Evolutionary conservation across 169 alveolate species (phyloP), one percentile per base, ranked within the genome.

Genomic region (Toxoplasma gondii): DNA sequence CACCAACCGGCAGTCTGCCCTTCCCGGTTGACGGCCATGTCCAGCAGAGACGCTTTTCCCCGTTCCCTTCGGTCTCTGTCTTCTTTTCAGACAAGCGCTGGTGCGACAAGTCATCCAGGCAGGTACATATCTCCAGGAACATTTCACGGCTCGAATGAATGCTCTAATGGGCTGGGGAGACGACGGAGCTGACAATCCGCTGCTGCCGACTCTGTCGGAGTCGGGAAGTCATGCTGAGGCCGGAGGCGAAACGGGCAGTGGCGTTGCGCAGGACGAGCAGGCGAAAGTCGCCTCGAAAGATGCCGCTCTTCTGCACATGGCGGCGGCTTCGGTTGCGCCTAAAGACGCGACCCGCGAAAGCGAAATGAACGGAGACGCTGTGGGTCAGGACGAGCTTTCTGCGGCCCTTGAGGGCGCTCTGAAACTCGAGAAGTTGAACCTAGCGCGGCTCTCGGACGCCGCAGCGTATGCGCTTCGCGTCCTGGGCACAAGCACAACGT

Each of bases 121-220:
- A 0, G 94, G 94, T 0, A 91, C 94, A 0, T 91, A 74, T 36
- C 39, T 91, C 43, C 94, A 91, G 45, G 94, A 91, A 45, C 94
- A 91, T 24, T 91, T 91, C 54, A n/a, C 67, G 0, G n/a, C 67
- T 34, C 38, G 84, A 17, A 38, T 91, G 29, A 74, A 69, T n/a
- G 38, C 83, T 1, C 91, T 49, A 45, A 54, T 91, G 45, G 94
- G 94, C 0, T 78, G 91, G 44, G 17, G 74, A 0, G 69, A 44
- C 12, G 91, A 91, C 74, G 86, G 36, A 54, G 1, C 16, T 2
- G 84, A 36, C 84, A 74, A 36, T 74, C 45, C 45, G 49, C 43
- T 36, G 44, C 44, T 74, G 49, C 45, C 45, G 84, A 74, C 24
- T 16, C 43, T 74, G 44, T 12, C 84, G 38, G 39, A 41, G 44